These are phyloP conservation scores for Gonium pectorale DNA, from an alignment of 139 green algal genomes.

Conservation along the genomic window DNA sequence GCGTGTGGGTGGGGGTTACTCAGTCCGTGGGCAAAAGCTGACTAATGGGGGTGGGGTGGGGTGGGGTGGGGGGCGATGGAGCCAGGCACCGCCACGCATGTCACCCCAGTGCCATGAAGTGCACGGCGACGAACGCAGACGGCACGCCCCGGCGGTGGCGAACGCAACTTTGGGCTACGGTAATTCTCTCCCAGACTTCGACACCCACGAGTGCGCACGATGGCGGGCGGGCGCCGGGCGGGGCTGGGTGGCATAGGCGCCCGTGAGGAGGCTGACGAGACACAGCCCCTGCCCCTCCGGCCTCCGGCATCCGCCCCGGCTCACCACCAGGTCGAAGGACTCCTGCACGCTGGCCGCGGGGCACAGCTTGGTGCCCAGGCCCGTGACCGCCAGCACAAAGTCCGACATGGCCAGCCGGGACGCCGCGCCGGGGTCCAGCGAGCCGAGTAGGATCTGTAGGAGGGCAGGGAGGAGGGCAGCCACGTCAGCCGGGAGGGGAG, in stretches of 20 bases:
- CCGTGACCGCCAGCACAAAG: conserved; percentile 35
- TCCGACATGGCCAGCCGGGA: conserved; percentile 27
- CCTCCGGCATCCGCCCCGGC: not conserved
- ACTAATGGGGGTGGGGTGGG: not conserved
- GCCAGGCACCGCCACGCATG: too few relatives aligned
- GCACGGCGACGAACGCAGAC: too few relatives aligned
- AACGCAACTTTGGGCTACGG: too few relatives aligned
- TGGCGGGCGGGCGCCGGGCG: too few relatives aligned
- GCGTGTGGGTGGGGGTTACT: not conserved
- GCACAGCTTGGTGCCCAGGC: conserved; percentile 33
- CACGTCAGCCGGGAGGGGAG: too few relatives aligned
- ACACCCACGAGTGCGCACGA: too few relatives aligned
- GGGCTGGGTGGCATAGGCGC: not conserved
- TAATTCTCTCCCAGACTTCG: too few relatives aligned
- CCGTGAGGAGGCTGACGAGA: not conserved
- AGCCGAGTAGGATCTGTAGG: conserved; percentile 31
- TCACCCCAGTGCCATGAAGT: too few relatives aligned
- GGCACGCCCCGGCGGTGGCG: too few relatives aligned
- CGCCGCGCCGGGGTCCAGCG: conserved; percentile 31
- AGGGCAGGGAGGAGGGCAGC: not conserved
- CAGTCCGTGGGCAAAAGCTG: too few relatives aligned
- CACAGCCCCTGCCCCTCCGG: not conserved
- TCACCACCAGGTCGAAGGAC: conserved; percentile 32
- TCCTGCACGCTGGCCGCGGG: conserved; percentile 17
- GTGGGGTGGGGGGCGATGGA: not conserved